Conservation (phyloP, 371 early-diverging fungal species). For the Lichtheimia corymbifera region DNA sequence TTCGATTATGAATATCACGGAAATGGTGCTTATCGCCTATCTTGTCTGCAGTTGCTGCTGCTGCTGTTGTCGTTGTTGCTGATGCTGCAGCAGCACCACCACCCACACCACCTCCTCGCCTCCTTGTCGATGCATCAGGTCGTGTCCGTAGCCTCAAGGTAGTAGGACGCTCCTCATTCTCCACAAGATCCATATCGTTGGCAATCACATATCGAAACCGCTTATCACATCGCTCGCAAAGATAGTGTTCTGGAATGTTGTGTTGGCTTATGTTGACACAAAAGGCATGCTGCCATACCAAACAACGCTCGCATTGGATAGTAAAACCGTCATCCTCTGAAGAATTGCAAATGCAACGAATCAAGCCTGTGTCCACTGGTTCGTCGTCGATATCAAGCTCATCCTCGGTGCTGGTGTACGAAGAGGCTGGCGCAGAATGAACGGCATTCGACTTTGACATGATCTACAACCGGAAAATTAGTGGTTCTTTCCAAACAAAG, state of each 20-base stretch:
- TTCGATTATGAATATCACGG: conserved; percentile 14
- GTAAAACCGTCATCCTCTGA: conserved; percentile 98
- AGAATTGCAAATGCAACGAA: conserved; percentile 94
- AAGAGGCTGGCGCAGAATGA: conserved; percentile 9
- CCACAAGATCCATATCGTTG: conserved; percentile 5
- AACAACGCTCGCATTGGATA: conserved; percentile 94
- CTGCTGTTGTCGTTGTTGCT: neutral
- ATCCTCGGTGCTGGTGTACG: conserved; percentile 19
- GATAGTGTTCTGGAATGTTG: conserved; percentile 80
- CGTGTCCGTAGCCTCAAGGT: neutral
- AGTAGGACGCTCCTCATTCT: conserved; percentile 5
- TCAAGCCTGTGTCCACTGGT: conserved; percentile 76
- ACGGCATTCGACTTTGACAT: conserved; percentile 13
- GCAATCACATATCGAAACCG: neutral
- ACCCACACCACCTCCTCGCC: neutral
- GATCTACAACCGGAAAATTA: conserved; percentile 5
- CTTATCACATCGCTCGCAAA: conserved; percentile 75
- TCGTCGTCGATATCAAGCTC: conserved; percentile 28
- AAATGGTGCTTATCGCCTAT: conserved; percentile 8
- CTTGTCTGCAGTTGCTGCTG: conserved; percentile 4
- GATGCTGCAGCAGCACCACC: neutral
- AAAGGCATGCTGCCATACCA: conserved; percentile 93
- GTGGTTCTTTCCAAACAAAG: neutral
- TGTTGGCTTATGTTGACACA: conserved; percentile 74
- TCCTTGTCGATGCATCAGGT: neutral